A percentile compares a stretch with the other conserved stretches of the same genome.
These are phyloP conservation scores for Bothriochloa decipiens DNA, from an alignment of 176 grass and related monocot species.

Conservation along the genomic window DNA sequence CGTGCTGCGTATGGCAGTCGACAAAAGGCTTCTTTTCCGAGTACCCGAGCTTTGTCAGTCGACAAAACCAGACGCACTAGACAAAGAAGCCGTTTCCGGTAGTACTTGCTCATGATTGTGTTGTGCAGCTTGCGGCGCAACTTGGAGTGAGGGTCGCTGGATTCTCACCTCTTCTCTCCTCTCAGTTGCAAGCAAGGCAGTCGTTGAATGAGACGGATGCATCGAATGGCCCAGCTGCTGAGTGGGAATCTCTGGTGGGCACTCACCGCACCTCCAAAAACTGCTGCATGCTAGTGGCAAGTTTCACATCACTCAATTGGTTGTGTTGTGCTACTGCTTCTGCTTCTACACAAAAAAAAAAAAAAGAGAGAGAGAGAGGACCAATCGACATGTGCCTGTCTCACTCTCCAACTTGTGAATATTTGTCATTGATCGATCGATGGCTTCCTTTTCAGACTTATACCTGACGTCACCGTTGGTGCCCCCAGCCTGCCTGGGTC, in stretches of 20 bases:
- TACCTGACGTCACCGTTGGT: constrained; percentile 32
- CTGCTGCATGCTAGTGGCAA: not conserved
- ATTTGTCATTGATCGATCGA: constrained; percentile 11
- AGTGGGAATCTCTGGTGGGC: constrained; percentile 39
- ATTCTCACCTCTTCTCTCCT: not conserved
- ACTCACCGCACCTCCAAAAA: not conserved
- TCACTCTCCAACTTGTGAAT: constrained; percentile 45
- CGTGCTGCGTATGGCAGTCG: too few relatives aligned
- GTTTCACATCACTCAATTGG: not conserved
- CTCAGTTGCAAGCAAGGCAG: not conserved
- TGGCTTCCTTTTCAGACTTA: constrained; percentile 34
- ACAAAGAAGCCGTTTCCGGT: too few relatives aligned
- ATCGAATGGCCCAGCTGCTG: constrained; percentile 3
- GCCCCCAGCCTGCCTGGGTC: not conserved
- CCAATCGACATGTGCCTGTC: constrained; percentile 8
- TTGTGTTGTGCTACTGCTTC: not conserved
- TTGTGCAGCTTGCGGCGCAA: not conserved
- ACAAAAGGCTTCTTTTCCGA: too few relatives aligned
- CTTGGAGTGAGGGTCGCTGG: not conserved
- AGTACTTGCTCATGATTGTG: constrained; percentile 26
- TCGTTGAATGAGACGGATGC: too few relatives aligned
- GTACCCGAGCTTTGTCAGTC: too few relatives aligned
- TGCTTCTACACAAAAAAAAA: not conserved
- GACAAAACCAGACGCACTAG: too few relatives aligned
- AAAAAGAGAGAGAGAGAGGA: not conserved